Evolutionary conservation across 2,329 filamentous ascomycete genomes (phyloP).

Genomic region (Penicillium thymicola): DNA sequence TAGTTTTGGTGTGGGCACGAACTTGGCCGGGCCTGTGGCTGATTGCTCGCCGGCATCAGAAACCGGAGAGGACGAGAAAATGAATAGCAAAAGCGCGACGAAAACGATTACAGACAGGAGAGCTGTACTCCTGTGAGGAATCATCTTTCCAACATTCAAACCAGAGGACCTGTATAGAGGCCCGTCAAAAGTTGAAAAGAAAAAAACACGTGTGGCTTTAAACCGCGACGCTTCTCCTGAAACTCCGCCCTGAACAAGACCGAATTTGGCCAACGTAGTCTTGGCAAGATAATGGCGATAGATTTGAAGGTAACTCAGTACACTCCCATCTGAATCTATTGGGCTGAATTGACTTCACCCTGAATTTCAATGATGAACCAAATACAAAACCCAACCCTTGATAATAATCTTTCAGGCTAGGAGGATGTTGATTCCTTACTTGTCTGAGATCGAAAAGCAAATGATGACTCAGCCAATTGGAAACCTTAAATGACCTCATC

Average conservation of each 20-base stretch:
- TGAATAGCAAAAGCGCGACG: constrained; percentile 42
- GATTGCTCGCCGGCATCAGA: constrained; percentile 23
- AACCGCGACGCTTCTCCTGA: constrained; percentile 6
- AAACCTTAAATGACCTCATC: background rate
- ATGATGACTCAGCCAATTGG: background rate
- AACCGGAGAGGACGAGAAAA: constrained; percentile 44
- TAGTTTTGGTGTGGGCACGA: constrained; percentile 37
- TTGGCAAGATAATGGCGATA: constrained; percentile 3
- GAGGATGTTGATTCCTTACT: background rate
- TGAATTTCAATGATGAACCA: constrained; percentile 1
- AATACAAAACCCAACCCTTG: background rate
- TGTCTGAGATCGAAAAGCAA: background rate
- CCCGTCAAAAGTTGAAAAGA: background rate
- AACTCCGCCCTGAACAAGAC: constrained; percentile 9
- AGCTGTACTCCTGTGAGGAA: constrained; percentile 41
- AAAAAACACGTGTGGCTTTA: background rate
- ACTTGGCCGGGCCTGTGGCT: constrained; percentile 29
- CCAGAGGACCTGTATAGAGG: constrained; percentile 1
- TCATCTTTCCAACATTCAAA: constrained; percentile 30
- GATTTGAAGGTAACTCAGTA: background rate
- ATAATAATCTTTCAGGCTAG: background rate
- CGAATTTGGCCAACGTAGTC: constrained; percentile 12
- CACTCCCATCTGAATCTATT: constrained; percentile 3
- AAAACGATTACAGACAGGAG: constrained; percentile 44
- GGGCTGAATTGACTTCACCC: background rate